Conservation (phyloP, 257 asterid genomes). For the Ligustrum vulgare region DNA sequence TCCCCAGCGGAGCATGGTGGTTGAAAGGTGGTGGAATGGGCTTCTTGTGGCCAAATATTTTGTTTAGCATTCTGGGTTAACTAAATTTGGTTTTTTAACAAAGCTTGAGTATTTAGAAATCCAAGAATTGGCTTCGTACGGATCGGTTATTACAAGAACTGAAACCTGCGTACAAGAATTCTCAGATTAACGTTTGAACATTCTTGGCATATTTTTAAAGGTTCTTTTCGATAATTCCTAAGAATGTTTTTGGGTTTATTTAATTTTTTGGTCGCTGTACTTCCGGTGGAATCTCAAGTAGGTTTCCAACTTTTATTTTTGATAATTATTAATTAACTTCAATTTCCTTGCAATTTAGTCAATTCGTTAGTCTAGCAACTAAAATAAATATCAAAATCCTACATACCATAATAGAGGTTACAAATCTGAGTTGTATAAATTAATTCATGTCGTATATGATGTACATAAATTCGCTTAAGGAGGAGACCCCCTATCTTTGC, state of each 20-base stretch:
- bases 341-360: not conserved
- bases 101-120: not conserved
- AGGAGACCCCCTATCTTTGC: too few species aligned
- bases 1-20: not conserved
- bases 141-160: conserved; percentile 25
- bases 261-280: not conserved
- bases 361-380: too few species aligned
- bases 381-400: too few species aligned
- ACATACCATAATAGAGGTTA: too few species aligned
- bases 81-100: not conserved
- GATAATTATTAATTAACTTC: not conserved
- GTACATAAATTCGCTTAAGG: too few species aligned
- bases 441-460: too few species aligned
- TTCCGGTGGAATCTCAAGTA: not conserved
- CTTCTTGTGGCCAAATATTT: conserved; percentile 37
- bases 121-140: not conserved
- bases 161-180: not conserved
- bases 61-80: conserved; percentile 33
- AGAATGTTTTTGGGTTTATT: not conserved
- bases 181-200: not conserved
- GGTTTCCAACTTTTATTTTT: not conserved
- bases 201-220: not conserved
- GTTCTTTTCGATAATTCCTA: conserved; percentile 12
- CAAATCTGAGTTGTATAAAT: too few species aligned
- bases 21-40: not conserved